Evolutionary conservation across 345 rosid species (phyloP).

Genomic region (Brassica nigra): DNA sequence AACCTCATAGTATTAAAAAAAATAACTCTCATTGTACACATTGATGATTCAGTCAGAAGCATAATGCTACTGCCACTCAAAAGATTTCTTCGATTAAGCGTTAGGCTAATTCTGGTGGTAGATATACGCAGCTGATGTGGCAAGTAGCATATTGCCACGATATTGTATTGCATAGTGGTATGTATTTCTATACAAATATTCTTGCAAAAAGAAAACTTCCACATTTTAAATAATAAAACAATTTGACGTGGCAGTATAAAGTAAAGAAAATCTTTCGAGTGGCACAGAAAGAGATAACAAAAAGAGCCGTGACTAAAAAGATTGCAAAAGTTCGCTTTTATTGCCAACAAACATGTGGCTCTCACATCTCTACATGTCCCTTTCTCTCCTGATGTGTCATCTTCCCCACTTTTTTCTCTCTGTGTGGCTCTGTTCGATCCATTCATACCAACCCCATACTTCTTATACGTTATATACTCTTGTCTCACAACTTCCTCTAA

Average conservation of each 20-base stretch:
- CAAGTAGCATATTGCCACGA: not conserved
- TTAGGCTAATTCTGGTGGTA: not conserved
- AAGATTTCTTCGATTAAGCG: not conserved
- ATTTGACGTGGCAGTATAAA: conserved; percentile 31
- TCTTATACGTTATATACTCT: conserved; percentile 16
- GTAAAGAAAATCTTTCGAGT: conserved; percentile 31
- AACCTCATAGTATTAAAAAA: no score
- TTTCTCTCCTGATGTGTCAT: conserved; percentile 30
- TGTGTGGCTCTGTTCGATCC: conserved; percentile 36
- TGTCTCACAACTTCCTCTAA: conserved; percentile 1
- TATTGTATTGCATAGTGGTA: not conserved
- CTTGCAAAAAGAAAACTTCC: not conserved
- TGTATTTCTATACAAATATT: not conserved
- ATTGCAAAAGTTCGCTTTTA: conserved; percentile 29
- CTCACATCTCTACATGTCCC: conserved; percentile 32
- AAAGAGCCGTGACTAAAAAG: conserved; percentile 16
- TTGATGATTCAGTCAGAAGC: no score
- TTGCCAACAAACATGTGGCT: conserved; percentile 34
- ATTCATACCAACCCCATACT: conserved; percentile 22
- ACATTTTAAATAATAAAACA: conserved; percentile 1
- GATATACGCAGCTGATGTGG: not conserved
- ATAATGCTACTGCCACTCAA: no score
- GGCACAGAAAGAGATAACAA: conserved; percentile 34
- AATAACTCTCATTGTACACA: no score
- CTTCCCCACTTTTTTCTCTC: conserved; percentile 10